Evolutionary conservation across 768 basidiomycete species (phyloP).

Genomic region (Cyathus striatus): DNA sequence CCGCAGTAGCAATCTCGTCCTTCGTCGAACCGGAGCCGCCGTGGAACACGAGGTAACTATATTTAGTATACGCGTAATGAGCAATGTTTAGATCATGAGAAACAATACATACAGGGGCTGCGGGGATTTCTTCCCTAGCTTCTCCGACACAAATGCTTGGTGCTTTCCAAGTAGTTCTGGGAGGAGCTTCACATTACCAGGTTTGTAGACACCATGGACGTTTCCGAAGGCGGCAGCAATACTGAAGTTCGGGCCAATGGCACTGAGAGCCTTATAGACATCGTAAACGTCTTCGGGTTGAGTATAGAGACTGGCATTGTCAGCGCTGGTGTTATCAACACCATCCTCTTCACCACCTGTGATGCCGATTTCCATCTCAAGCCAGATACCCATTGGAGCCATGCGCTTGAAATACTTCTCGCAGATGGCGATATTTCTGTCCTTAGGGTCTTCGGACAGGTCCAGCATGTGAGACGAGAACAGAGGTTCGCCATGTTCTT

Average conservation of each 20-base stretch:
- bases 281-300: slow-evolving; percentile 96
- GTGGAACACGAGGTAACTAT: slow-evolving; percentile 99
- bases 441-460: slow-evolving; percentile 88
- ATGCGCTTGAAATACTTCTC: slow-evolving; percentile 94
- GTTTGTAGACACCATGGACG: slow-evolving; percentile 99
- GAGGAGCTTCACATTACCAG: slow-evolving; percentile 91
- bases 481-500: slow-evolving; percentile 78
- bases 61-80: background rate
- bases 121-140: slow-evolving; percentile 56
- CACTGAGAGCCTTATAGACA: slow-evolving; percentile 77
- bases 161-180: slow-evolving; percentile 92
- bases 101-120: slow-evolving; percentile 83
- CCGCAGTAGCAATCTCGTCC: slow-evolving; percentile 92
- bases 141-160: slow-evolving; percentile 67
- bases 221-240: slow-evolving; percentile 99
- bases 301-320: slow-evolving; percentile 93
- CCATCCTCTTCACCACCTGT: slow-evolving; percentile 99
- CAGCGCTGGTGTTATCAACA: slow-evolving; percentile 94
- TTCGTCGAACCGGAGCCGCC: slow-evolving; percentile 97
- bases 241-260: slow-evolving; percentile 89
- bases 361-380: slow-evolving; percentile 99
- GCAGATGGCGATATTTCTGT: slow-evolving; percentile 92
- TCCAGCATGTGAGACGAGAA: slow-evolving; percentile 99
- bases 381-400: slow-evolving; percentile 89
- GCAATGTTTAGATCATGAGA: background rate